Evolutionary conservation across 2,329 filamentous ascomycete species (phyloP), one percentile per base, ranked within the genome.

Genomic region (Calonectria pauciramosa): DNA sequence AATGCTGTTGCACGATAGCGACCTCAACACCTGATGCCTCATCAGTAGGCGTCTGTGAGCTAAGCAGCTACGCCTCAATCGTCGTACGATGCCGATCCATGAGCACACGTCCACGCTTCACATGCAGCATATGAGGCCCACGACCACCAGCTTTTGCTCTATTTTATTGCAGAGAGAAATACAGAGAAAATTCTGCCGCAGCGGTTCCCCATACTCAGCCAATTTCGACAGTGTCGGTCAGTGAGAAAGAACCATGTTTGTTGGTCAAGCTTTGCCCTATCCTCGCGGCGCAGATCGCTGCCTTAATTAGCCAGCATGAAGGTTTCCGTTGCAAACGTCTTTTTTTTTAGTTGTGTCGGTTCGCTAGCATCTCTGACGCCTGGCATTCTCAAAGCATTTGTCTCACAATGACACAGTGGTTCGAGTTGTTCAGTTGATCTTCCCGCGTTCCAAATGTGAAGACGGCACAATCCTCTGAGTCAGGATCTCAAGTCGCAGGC

Each of bases 11-110:
- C 36, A 20, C 10, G 26, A 23, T 38, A 7, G 36, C 56, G 36
- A 16, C 14, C 26, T 20, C 56, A 63, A 14, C 16, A 38, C 26
- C 34, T 23, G 38, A 63, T 16, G 56, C 34, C 56, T 41, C 56
- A 28, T 63, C 38, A 28, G 23, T 11, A 32, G 36, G 23, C 56
- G n/a, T 18, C 56, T 20, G 36, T 41, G 36, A 20, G 23, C 34
- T 36, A 28, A 30, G 56, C n/a, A 38, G 56, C 56, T 63, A 63
- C 56, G 56, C 56, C 56, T 63, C 56, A 63, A 26, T 36, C n/a
- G 56, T 63, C 56, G 56, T 63, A 63, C 56, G 56, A 63, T 63
- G 56, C 56, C 56, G 56, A 63, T 63, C 56, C 56, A 41, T 38
- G 56, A 63, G n/a, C 56, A 63, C 56, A 63, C 36, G 36, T 63